These are phyloP conservation scores for Trifolium repens DNA, from an alignment of 306 rosid species.

Conservation along the genomic window DNA sequence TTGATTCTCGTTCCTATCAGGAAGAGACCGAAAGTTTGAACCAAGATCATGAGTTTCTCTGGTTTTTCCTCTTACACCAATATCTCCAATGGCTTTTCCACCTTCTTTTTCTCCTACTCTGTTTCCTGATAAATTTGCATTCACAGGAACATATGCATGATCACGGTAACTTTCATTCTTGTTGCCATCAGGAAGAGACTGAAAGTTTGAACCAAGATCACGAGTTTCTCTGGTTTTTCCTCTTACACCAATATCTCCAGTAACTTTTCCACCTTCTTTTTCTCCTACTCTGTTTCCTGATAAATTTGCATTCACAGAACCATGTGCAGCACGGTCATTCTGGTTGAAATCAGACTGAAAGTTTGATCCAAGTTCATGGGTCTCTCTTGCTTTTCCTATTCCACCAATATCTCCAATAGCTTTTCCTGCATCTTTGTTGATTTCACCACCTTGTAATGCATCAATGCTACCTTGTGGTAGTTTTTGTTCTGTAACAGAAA, in stretches of 20 bases:
- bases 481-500: slow-evolving; percentile 43
- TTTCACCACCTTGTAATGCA: slow-evolving; percentile 35
- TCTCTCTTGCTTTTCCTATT: slow-evolving; percentile 44
- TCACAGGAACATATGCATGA: neutral
- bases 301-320: neutral
- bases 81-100: slow-evolving; percentile 43
- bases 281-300: slow-evolving; percentile 7
- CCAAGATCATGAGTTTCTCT: slow-evolving; percentile 50
- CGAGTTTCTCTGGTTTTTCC: slow-evolving; percentile 49
- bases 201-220: slow-evolving; percentile 44
- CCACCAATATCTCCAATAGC: slow-evolving; percentile 47
- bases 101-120: neutral
- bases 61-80: slow-evolving; percentile 39
- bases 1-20: neutral
- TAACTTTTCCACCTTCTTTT: slow-evolving; percentile 35
- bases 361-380: slow-evolving; percentile 42
- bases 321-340: too few species aligned
- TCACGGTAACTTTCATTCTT: neutral
- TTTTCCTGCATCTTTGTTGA: slow-evolving; percentile 35
- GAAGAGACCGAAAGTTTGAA: slow-evolving; percentile 49
- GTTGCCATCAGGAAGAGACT: slow-evolving; percentile 39
- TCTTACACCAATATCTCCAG: slow-evolving; percentile 40
- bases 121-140: neutral
- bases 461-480: slow-evolving; percentile 42
- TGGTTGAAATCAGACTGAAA: too few species aligned